These are phyloP conservation scores for Globisporangium cystogenes DNA, from an alignment of 352 stramenopile species.

Conservation along the genomic window DNA sequence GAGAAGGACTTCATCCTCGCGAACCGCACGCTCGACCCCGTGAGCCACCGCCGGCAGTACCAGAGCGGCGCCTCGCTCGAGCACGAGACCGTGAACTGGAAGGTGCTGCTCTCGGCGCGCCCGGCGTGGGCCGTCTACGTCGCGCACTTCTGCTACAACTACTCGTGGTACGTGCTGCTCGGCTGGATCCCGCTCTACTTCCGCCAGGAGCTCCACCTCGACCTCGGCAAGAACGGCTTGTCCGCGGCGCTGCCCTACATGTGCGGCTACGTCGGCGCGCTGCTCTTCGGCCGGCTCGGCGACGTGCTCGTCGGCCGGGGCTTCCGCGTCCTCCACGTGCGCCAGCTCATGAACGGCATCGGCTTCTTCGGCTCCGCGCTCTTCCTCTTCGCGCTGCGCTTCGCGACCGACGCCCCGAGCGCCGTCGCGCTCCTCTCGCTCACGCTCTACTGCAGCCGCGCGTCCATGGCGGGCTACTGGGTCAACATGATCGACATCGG, in stretches of 20 bases:
- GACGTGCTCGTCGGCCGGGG: conserved; percentile 62
- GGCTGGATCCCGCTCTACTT: conserved; percentile 89
- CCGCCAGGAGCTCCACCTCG: conserved; percentile 67
- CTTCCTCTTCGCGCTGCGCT: conserved; percentile 70
- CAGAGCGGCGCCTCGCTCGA: conserved; percentile 31
- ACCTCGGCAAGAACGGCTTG: conserved; percentile 63
- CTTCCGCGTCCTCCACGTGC: conserved; percentile 67
- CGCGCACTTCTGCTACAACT: conserved; percentile 86
- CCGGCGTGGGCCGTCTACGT: conserved; percentile 82
- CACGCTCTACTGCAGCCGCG: conserved; percentile 73
- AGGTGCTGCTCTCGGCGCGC: conserved; percentile 53
- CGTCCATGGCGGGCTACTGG: conserved; percentile 78
- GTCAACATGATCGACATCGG: conserved; percentile 90
- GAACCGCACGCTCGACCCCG: conserved; percentile 47
- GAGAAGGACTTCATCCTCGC: conserved; percentile 63
- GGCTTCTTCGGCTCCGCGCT: conserved; percentile 66
- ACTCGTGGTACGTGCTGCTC: conserved; percentile 84
- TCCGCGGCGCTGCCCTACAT: conserved; percentile 71
- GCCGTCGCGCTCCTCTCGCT: conserved; percentile 68
- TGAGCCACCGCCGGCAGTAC: conserved; percentile 31
- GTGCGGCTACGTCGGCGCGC: conserved; percentile 67
- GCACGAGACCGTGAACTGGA: conserved; percentile 56
- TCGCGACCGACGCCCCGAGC: conserved; percentile 37
- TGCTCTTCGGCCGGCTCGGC: conserved; percentile 64
- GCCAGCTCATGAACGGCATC: conserved; percentile 71